A percentile compares a stretch with the other conserved stretches of the same genome.
These are phyloP conservation scores for Erysiphe pulchra DNA, from an alignment of 2,329 filamentous ascomycete species.

Conservation along the genomic window DNA sequence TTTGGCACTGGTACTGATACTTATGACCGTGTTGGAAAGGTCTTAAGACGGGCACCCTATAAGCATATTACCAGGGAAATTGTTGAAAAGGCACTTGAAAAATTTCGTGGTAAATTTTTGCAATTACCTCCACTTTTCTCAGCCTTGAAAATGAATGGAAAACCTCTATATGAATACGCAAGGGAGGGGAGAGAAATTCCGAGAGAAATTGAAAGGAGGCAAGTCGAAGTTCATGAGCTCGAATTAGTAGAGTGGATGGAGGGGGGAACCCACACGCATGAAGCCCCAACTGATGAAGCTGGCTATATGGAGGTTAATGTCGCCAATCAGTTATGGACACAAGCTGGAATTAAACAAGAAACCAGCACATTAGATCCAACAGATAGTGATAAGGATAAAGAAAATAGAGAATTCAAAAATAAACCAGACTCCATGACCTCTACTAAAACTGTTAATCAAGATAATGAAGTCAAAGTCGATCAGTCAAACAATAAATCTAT, in stretches of 20 bases:
- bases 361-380: neutral
- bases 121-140: slow-evolving; percentile 87
- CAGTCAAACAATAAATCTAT: too few relatives aligned
- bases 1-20: slow-evolving; percentile 86
- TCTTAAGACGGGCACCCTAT: slow-evolving; percentile 50
- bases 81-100: slow-evolving; percentile 46
- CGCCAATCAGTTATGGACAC: slow-evolving; percentile 43
- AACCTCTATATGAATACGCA: slow-evolving; percentile 88
- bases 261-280: slow-evolving; percentile 52
- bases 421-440: neutral
- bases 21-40: slow-evolving; percentile 68
- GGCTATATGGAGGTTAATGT: slow-evolving; percentile 48
- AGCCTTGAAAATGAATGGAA: slow-evolving; percentile 77
- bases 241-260: slow-evolving; percentile 69
- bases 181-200: slow-evolving; percentile 71
- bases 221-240: slow-evolving; percentile 52
- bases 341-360: slow-evolving; percentile 20
- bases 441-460: neutral
- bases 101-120: slow-evolving; percentile 60
- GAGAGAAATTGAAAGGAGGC: slow-evolving; percentile 53
- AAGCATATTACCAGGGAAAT: slow-evolving; percentile 55
- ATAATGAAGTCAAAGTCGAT: slow-evolving; percentile 7
- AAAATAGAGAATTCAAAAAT: neutral
- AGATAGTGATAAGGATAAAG: neutral
- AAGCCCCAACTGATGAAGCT: slow-evolving; percentile 60